A percentile compares a stretch with the other conserved stretches of the same genome.
Evolutionary conservation across 768 basidiomycete species (phyloP).

Genomic region (Leccinum disarticulatum): DNA sequence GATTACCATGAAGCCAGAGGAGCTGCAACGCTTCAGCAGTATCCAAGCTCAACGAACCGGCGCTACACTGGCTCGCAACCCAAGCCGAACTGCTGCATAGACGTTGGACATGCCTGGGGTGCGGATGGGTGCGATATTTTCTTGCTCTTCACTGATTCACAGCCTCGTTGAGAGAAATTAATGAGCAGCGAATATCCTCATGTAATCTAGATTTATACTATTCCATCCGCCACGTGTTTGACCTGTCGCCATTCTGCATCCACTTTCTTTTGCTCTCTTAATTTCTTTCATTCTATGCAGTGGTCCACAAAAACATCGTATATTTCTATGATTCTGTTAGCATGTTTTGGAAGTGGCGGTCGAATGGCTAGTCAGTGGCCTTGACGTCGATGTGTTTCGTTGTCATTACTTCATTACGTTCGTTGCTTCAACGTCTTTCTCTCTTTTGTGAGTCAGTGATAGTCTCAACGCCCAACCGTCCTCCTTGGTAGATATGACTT

Average conservation of each 20-base stretch:
- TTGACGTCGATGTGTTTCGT: slow-evolving; percentile 3
- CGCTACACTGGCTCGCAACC: slow-evolving; percentile 73
- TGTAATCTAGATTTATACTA: slow-evolving; percentile 35
- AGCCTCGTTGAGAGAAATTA: slow-evolving; percentile 14
- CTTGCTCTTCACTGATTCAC: slow-evolving; percentile 21
- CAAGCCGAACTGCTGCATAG: slow-evolving; percentile 58
- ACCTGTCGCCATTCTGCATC: slow-evolving; percentile 20
- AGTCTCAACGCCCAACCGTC: background rate
- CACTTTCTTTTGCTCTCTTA: slow-evolving; percentile 18
- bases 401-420: slow-evolving; percentile 8
- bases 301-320: slow-evolving; percentile 19
- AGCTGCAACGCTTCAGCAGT: slow-evolving; percentile 81
- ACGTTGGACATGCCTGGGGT: slow-evolving; percentile 5
- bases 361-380: background rate
- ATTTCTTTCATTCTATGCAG: slow-evolving; percentile 15
- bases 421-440: slow-evolving; percentile 2
- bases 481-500: slow-evolving; percentile 1
- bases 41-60: slow-evolving; percentile 84
- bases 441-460: background rate
- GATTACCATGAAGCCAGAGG: slow-evolving; percentile 79
- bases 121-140: slow-evolving; percentile 23
- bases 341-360: slow-evolving; percentile 7
- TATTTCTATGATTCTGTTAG: slow-evolving; percentile 11
- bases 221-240: slow-evolving; percentile 14
- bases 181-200: slow-evolving; percentile 32